Conservation (phyloP, 192 early-diverging fungal genomes). For the Fimicolochytrium jonesii region DNA sequence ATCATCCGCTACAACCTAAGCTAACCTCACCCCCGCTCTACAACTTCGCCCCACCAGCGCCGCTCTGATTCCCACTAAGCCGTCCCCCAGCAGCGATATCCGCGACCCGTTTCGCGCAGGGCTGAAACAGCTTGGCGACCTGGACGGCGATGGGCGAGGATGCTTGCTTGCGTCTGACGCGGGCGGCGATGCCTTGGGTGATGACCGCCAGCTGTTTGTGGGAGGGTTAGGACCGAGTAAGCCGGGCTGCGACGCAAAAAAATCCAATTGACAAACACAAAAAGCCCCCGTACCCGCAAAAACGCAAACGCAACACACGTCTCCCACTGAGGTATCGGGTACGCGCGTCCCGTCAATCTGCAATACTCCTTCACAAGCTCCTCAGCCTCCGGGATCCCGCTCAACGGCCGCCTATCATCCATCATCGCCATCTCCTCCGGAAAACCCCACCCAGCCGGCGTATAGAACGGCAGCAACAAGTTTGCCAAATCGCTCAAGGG, state of each 20-base stretch:
- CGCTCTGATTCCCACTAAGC: too few species aligned
- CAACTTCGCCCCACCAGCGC: too few species aligned
- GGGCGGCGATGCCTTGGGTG: conserved; percentile 84
- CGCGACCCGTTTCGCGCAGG: conserved; percentile 42
- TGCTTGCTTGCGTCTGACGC: conserved; percentile 82
- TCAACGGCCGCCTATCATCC: conserved; percentile 34
- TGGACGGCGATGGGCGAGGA: conserved; percentile 54
- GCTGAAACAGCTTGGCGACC: conserved; percentile 28
- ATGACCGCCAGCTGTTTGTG: conserved; percentile 63
- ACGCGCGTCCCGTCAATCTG: conserved; percentile 47
- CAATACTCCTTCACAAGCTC: conserved; percentile 75
- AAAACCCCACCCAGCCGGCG: conserved; percentile 13
- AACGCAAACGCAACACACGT: conserved; percentile 83
- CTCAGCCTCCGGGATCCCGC: conserved; percentile 55
- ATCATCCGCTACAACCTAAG: too few species aligned
- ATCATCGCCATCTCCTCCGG: background rate
- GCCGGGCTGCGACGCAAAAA: too few species aligned
- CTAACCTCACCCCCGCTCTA: too few species aligned
- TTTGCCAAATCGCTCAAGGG: conserved; percentile 89
- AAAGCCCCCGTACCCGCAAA: conserved; percentile 80
- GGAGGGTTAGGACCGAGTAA: background rate
- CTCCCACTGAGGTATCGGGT: conserved; percentile 74
- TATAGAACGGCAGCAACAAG: conserved; percentile 69
- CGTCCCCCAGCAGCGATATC: conserved; percentile 46
- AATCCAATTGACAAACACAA: too few species aligned